Evolutionary conservation across 805 yeast species (phyloP).

Genomic region (Sungouiozyma ichnusensis): DNA sequence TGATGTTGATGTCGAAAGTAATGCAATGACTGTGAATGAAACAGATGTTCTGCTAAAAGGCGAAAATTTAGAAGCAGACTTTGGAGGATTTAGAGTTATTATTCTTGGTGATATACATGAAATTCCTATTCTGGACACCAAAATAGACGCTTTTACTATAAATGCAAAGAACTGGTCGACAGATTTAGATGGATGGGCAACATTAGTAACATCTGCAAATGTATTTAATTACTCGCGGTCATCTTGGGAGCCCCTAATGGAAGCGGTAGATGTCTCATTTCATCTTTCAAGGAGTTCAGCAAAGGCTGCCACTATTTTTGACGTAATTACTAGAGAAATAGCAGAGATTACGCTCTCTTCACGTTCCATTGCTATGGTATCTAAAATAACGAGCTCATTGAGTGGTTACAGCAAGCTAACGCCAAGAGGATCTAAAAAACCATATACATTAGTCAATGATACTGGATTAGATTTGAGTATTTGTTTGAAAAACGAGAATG

Average conservation of each 20-base stretch:
- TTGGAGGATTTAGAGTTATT: conserved; percentile 73
- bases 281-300: conserved; percentile 47
- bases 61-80: conserved; percentile 53
- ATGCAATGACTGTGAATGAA: conserved; percentile 8
- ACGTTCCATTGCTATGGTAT: conserved; percentile 63
- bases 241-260: conserved; percentile 90
- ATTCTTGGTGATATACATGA: conserved; percentile 87
- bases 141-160: conserved; percentile 56
- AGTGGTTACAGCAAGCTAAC: conserved; percentile 44
- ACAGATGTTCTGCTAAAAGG: conserved; percentile 44
- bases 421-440: conserved; percentile 70
- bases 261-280: conserved; percentile 72
- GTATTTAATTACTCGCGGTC: conserved; percentile 83
- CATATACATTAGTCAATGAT: conserved; percentile 70
- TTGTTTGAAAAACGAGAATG: conserved; percentile 54
- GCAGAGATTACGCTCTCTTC: conserved; percentile 79
- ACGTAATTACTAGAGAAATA: conserved; percentile 60
- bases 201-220: conserved; percentile 56
- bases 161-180: conserved; percentile 79
- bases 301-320: conserved; percentile 43
- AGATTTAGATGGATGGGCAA: conserved; percentile 59
- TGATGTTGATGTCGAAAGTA: conserved; percentile 25
- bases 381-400: conserved; percentile 54
- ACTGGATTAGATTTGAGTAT: conserved; percentile 76
- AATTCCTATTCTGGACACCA: conserved; percentile 74